Evolutionary conservation across 306 rosid genomes (phyloP), one percentile per base, ranked within the genome.

Genomic region (Carpinus viminea): DNA sequence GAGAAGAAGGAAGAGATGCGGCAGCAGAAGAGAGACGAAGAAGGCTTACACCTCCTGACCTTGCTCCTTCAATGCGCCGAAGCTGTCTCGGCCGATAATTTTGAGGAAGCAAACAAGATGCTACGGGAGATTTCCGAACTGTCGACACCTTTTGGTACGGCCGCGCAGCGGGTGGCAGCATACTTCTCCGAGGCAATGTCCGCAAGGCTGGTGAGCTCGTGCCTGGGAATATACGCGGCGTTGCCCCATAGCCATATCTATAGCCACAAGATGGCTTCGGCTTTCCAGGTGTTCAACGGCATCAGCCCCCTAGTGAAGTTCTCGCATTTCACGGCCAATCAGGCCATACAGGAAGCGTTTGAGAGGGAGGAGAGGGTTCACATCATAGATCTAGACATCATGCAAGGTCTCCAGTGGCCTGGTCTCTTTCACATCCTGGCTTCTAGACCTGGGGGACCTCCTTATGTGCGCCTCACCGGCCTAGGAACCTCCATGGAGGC

Each of bases 331-430:
- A 95, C 99, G 0, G 98, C 99, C 4, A 95, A 95, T 75, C 99
- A 93, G 56, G 99, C 99, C 0, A 95, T 95, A 7, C 98, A 95
- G 77, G 99, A 95, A 83, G 99, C 99, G 0, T 95, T 95, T 15
- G 99, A 95, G 36, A 84, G 99, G 48, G 98, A 95, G 68, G 94
- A 91, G 51, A 79, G 97, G 48, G 99, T 95, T 24, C 99, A 95
- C 64, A 93, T 95, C 46, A 86, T 95, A 73, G 99, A 95, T 85
- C 96, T 95, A 0, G 99, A 95, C 38, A 93, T 95, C 74, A 95
- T 95, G 99, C 99, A 95, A 64, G 99, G 99, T 5, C 81, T 95
- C 54, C 99, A 95, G 46, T 95, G 99, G 99, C 99, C 99, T 10
- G 99, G 98, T 3, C 87, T 95, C 17, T 95, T 95, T 71, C 98